Conservation (phyloP, 2,329 filamentous ascomycete genomes). For the Pezicula radicicola region DNA sequence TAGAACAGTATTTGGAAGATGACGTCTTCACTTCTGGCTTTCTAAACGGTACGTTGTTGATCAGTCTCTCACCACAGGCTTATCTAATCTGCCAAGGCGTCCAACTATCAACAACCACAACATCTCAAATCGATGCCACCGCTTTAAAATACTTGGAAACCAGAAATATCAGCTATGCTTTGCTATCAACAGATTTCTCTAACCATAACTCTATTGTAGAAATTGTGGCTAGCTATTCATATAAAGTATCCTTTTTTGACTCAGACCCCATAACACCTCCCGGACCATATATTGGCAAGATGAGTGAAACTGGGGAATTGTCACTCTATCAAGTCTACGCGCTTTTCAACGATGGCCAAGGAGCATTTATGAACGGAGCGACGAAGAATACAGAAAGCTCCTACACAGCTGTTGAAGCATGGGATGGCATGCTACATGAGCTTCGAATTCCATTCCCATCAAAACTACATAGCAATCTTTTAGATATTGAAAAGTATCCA, state of each 20-base stretch:
- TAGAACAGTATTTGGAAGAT: neutral
- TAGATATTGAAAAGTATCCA: neutral
- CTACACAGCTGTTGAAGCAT: neutral
- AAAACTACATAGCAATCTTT: neutral
- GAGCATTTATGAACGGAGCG: neutral
- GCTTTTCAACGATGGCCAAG: neutral
- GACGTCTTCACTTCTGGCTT: neutral
- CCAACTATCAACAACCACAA: neutral
- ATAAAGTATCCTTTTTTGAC: neutral
- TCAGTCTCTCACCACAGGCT: neutral
- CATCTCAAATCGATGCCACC: neutral
- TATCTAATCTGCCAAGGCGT: neutral
- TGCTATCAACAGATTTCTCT: neutral
- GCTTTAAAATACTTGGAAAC: neutral
- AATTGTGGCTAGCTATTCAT: too few relatives aligned
- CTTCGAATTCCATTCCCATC: neutral
- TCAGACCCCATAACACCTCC: neutral
- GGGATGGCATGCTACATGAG: neutral
- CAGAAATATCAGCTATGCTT: neutral
- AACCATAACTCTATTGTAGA: neutral
- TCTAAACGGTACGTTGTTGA: neutral
- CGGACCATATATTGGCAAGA: neutral
- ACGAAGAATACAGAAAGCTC: neutral
- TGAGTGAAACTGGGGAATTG: neutral
- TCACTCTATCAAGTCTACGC: neutral